Evolutionary conservation across 371 early-diverging fungal species (phyloP), one percentile per base, ranked within the genome.

Genomic region (Mycotypha africana): DNA sequence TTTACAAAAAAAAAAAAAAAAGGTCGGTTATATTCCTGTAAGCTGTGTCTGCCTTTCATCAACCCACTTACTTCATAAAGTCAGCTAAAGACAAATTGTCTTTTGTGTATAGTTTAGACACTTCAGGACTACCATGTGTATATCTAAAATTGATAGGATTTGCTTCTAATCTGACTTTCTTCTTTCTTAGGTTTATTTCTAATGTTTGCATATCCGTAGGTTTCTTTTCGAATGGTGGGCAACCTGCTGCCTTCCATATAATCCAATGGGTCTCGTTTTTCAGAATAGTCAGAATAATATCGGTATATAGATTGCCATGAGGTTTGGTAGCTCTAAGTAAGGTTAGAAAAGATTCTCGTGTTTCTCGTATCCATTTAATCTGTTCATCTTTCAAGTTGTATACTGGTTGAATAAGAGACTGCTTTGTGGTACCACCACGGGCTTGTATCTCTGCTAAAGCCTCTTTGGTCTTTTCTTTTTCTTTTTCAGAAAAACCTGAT

Each of bases 191-290:
- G 17, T 41, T 20, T 16, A 51, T 50, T 40, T 54, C 33, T n/a
- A 72, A 52, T 11, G 47, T 42, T 6, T 44, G 40, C 17, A 47
- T 50, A 24, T 42, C 51, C 10, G 63, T 28, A 1, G 73, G 64
- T 32, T 56, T 57, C 38, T 66, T 68, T 48, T 72, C 69, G 52
- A 72, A 68, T 1, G 58, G 45, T 26, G 73, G 73, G 37, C 73
- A 72, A 15, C 69, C 69, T n/a, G 73, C 60, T 16, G 67, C 59
- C 36, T 72, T 72, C 73, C 73, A 72, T 19, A 68, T 55, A 24
- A 66, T 72, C 74, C 70, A 70, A 30, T 70, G 67, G 28, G 59
- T 46, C 38, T 74, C 74, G 33, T 70, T 61, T 42, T 43, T 49
- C 15, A 74, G 42, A 17, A 74, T 47, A 2, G 60, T 55, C 16